Percentiles rank a stretch among this genome's conserved stretches.
Conservation (phyloP, 495 filamentous ascomycete species). For the Bacidia rubella region DNA sequence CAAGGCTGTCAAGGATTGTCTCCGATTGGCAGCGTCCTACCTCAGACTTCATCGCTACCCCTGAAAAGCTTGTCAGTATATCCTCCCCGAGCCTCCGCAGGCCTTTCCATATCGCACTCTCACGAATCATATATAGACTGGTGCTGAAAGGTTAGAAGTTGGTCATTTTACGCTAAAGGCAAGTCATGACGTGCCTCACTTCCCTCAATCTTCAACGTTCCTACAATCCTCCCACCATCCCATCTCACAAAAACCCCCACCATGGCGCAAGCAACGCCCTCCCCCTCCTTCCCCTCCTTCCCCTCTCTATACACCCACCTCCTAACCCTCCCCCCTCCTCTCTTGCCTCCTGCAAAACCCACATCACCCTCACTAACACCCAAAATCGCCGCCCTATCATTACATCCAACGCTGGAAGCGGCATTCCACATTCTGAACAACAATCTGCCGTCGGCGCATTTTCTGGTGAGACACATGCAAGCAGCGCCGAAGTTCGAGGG, state of each 20-base stretch:
- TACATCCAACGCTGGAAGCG: constrained; percentile 33
- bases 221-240: background rate
- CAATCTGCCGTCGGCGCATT: constrained; percentile 33
- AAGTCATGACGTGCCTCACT: no score
- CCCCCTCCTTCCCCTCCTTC: constrained; percentile 10
- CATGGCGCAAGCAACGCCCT: constrained; percentile 2
- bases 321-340: constrained; percentile 18
- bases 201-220: no score
- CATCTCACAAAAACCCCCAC: background rate
- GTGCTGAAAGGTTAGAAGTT: no score
- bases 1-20: no score
- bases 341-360: constrained; percentile 18
- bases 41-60: no score
- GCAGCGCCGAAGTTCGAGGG: constrained; percentile 29
- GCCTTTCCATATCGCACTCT: no score
- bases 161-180: no score
- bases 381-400: constrained; percentile 23
- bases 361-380: constrained; percentile 17
- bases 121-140: no score
- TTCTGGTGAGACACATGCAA: constrained; percentile 36
- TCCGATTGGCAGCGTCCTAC: no score
- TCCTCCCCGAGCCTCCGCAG: no score
- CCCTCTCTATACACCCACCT: constrained; percentile 14
- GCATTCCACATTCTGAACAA: constrained; percentile 34
- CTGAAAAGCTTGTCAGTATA: no score